A percentile compares a stretch with the other conserved stretches of the same genome.
phyloP scores from a whole-genome alignment of 352 stramenopile species.

The Globisporangium alternatum region DNA sequence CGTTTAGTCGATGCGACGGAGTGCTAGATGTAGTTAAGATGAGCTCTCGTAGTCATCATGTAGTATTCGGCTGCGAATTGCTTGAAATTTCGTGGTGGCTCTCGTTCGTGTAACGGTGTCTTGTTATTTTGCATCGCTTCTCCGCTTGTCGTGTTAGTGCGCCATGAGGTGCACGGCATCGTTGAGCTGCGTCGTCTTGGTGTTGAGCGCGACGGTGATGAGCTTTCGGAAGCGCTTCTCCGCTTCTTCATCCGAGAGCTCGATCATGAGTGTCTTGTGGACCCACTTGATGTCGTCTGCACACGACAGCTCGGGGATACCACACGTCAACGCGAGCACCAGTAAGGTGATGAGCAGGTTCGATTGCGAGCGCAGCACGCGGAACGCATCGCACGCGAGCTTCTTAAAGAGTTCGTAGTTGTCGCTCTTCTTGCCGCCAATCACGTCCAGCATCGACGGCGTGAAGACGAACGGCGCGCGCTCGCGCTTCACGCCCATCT shows the following conservation, averaged over 20 bases:
- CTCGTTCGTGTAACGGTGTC: neutral
- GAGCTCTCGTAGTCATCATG: too few relatives aligned
- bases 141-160: slow-evolving; percentile 29
- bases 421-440: slow-evolving; percentile 76
- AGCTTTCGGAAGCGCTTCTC: slow-evolving; percentile 65
- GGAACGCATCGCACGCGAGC: slow-evolving; percentile 64
- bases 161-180: slow-evolving; percentile 85
- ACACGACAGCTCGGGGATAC: slow-evolving; percentile 75
- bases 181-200: slow-evolving; percentile 80
- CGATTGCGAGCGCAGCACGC: slow-evolving; percentile 66
- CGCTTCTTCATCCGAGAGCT: slow-evolving; percentile 62
- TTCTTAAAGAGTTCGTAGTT: slow-evolving; percentile 76
- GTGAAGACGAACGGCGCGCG: slow-evolving; percentile 92
- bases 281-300: slow-evolving; percentile 78
- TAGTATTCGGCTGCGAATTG: too few relatives aligned
- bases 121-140: neutral
- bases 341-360: slow-evolving; percentile 84
- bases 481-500: slow-evolving; percentile 90
- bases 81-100: too few relatives aligned
- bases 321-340: slow-evolving; percentile 71
- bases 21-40: too few relatives aligned
- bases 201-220: slow-evolving; percentile 72
- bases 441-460: slow-evolving; percentile 80
- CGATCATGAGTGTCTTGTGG: slow-evolving; percentile 76
- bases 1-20: too few relatives aligned